phyloP scores from a whole-genome alignment of 1,284 basidiomycete genomes.

The Heterobasidion parviporum region DNA sequence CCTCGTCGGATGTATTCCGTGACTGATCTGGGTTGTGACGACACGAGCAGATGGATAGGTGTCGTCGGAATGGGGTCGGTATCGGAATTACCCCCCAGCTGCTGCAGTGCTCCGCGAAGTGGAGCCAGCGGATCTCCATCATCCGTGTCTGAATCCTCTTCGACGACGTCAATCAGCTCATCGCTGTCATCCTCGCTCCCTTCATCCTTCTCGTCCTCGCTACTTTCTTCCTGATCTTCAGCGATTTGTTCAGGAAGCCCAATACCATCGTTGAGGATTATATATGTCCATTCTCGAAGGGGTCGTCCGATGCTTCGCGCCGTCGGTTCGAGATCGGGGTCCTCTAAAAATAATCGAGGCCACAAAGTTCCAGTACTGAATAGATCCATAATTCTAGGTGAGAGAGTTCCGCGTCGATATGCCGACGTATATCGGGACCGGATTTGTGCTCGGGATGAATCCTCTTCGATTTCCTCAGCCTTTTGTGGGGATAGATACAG shows the following conservation, averaged over 20 bases:
- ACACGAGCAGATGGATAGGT: neutral
- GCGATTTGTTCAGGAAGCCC: conserved; percentile 35
- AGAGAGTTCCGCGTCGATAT: conserved; percentile 52
- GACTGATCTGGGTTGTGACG: conserved; percentile 31
- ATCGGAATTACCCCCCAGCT: conserved; percentile 25
- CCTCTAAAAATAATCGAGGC: conserved; percentile 67
- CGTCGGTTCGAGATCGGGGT: conserved; percentile 64
- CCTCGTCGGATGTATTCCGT: conserved; percentile 71
- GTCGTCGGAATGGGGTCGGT: conserved; percentile 15
- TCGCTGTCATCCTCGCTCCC: conserved; percentile 35
- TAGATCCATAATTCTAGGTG: conserved; percentile 49
- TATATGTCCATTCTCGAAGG: conserved; percentile 60
- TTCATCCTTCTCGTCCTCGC: conserved; percentile 9
- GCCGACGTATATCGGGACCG: conserved; percentile 47
- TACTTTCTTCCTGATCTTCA: conserved; percentile 18
- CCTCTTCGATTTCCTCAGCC: conserved; percentile 19
- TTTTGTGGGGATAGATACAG: conserved; percentile 20
- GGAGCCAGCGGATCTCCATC: conserved; percentile 51
- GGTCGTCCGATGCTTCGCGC: conserved; percentile 50
- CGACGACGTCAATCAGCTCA: conserved; percentile 56
- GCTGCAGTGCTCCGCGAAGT: conserved; percentile 58
- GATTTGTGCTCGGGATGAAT: conserved; percentile 23
- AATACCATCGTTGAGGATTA: conserved; percentile 58
- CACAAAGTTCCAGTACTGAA: conserved; percentile 58
- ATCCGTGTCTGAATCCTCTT: conserved; percentile 29